Base-by-base conservation (phyloP, 2,329 filamentous ascomycete genomes). In the Periconia sp. region DNA sequence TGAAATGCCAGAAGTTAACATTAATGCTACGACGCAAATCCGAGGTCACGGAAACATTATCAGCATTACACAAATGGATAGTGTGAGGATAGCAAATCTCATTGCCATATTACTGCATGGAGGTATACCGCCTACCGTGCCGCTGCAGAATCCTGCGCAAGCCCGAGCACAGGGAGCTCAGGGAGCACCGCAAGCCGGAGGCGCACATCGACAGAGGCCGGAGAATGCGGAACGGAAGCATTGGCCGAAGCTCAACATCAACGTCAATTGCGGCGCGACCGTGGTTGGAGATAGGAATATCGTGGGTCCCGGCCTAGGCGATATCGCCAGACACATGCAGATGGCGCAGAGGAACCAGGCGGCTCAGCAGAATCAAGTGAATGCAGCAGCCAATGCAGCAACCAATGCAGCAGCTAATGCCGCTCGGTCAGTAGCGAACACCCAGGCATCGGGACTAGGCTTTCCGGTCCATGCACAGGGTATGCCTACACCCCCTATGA, bases 211-310 rank as follows among this genome's bases (percentile, higher is more conserved):
- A 23, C 40, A 21, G 4, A 39, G 44, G 10, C 50, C 46, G 3
- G 46, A 47, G 4, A 39, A 43, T 10, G 48, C 46, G 3, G 46
- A 47, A 22, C 37, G 44, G 3, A 38, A 35, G 32, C 15, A 40
- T 2, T 47, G 36, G 1, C 45, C 49, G 3, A 65, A 54, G 17
- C 40, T 67, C 33, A 62, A 61, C 45, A 63, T 69, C 42, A 67
- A 57, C 1, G 47, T 69, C 12, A 65, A 66, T 39, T 69, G 65
- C 39, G 64, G 63, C 41, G 59, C 62, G 21, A 69, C 65, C 9
- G 54, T 69, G 2, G 54, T 66, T 15, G 65, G 65, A 1, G 65
- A 69, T 36, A 50, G 63, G 11, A 69, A 69, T 32, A 65, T 69
- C 18, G 65, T 69, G 2, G 63, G 65, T 3, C 65, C 63, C 4